Evolutionary conservation across 2,329 filamentous ascomycete species (phyloP).

Genomic region (Endothia cerciana): DNA sequence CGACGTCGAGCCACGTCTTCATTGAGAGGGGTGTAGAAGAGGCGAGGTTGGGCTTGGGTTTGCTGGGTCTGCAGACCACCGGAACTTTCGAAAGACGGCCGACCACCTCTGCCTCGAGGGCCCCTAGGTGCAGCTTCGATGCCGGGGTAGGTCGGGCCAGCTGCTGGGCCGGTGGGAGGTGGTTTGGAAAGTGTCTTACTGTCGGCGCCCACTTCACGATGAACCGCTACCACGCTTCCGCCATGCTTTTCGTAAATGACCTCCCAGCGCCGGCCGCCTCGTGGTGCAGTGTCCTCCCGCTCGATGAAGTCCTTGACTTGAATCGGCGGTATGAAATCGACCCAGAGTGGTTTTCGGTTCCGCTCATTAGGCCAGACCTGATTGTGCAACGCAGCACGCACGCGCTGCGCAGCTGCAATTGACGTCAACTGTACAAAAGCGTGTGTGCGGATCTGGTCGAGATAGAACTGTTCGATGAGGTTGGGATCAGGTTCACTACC

Average conservation of each 20-base stretch:
- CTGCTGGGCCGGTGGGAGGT: slow-evolving; percentile 30
- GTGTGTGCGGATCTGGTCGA: slow-evolving; percentile 87
- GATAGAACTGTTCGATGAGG: slow-evolving; percentile 70
- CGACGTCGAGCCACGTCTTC: slow-evolving; percentile 67
- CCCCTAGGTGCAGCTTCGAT: slow-evolving; percentile 36
- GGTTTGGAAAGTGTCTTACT: slow-evolving; percentile 30
- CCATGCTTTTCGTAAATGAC: slow-evolving; percentile 67
- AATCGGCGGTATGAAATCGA: slow-evolving; percentile 85
- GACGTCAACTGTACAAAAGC: slow-evolving; percentile 77
- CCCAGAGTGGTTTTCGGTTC: slow-evolving; percentile 81
- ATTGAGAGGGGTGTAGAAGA: slow-evolving; percentile 61
- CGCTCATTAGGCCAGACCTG: slow-evolving; percentile 86
- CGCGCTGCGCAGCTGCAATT: slow-evolving; percentile 72
- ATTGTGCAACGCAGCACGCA: slow-evolving; percentile 75
- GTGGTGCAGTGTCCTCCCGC: slow-evolving; percentile 58
- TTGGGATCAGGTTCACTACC: slow-evolving; percentile 54
- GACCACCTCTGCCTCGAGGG: slow-evolving; percentile 34
- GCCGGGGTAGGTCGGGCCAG: slow-evolving; percentile 30
- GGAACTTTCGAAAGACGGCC: slow-evolving; percentile 28
- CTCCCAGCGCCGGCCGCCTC: slow-evolving; percentile 65
- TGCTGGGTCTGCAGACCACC: slow-evolving; percentile 30
- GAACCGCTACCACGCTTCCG: slow-evolving; percentile 58
- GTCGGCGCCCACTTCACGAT: slow-evolving; percentile 53
- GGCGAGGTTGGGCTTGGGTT: slow-evolving; percentile 42
- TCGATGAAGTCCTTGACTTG: slow-evolving; percentile 75